Conservation (phyloP, 192 early-diverging fungal species). For the Backusella mclennaniae region DNA sequence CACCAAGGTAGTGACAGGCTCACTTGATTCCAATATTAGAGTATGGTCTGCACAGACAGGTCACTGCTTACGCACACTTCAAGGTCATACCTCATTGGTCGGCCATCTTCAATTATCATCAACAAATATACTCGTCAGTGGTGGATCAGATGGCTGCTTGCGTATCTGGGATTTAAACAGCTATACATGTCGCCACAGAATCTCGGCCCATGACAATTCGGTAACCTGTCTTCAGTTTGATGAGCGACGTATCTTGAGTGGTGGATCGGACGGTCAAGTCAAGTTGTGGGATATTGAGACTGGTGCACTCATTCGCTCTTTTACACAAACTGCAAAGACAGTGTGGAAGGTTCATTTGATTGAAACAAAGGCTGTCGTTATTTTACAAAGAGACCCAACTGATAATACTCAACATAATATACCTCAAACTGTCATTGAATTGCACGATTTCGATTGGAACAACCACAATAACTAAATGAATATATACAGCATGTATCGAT, state of each 20-base stretch:
- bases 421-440: slow-evolving; percentile 34
- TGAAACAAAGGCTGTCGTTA: slow-evolving; percentile 53
- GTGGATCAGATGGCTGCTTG: slow-evolving; percentile 90
- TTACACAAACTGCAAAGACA: slow-evolving; percentile 73
- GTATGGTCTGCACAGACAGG: slow-evolving; percentile 90
- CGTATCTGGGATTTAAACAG: slow-evolving; percentile 83
- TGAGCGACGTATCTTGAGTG: slow-evolving; percentile 83
- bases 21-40: slow-evolving; percentile 88
- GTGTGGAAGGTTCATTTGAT: slow-evolving; percentile 77
- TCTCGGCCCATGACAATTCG: slow-evolving; percentile 75
- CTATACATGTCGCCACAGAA: slow-evolving; percentile 57
- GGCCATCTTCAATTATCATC: slow-evolving; percentile 58
- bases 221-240: slow-evolving; percentile 99
- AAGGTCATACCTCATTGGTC: slow-evolving; percentile 94
- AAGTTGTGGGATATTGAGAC: slow-evolving; percentile 95
- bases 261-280: slow-evolving; percentile 85
- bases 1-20: slow-evolving; percentile 81
- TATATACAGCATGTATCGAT: background rate
- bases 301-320: slow-evolving; percentile 79
- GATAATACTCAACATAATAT: background rate
- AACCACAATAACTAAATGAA: background rate
- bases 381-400: slow-evolving; percentile 40
- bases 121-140: slow-evolving; percentile 74
- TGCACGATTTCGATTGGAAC: slow-evolving; percentile 40
- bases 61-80: slow-evolving; percentile 68